Base-by-base conservation (phyloP, 805 yeast species). In the Phaffomyces opuntiae region DNA sequence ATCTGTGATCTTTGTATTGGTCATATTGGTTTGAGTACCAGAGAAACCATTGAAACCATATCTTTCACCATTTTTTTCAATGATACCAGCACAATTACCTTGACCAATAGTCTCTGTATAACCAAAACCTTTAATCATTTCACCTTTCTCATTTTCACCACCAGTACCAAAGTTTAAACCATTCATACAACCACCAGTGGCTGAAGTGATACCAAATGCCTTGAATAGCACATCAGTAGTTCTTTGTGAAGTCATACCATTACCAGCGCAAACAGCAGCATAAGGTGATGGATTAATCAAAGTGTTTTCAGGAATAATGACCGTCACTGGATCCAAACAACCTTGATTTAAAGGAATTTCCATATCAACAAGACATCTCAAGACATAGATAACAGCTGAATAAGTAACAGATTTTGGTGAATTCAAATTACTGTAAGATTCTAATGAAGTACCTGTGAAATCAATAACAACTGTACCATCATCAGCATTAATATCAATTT, bases 61-160 rank as follows among this genome's bases (percentile, higher is more conserved):
- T 31, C 75, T 81, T 89, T 85, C 86, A 26, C 96, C 96, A 54
- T 83, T 68, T 87, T 56, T 66, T 54, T 73, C 75, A 56, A 49
- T 64, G 52, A 52, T 69, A 7, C 76, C 75, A 19, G 80, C 80
- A 48, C 80, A 78, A 36, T 72, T 66, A 25, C 81, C 81, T 37
- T 77, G 78, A 49, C 79, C 77, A 46, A 77, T 74, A 3, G 81
- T 74, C 52, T 77, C 81, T 44, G 73, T 70, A 55, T 72, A 72
- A 5, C 79, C 81, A 56, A 75, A 76, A 9, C 78, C 75, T 73
- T 47, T 57, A 58, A 29, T 70, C 51, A 69, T 36, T 69, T 74
- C 53, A 36, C 76, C 66, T 21, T 66, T 62, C 16, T 48, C 57
- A 21, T 61, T 59, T 44, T 69, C 67, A 42, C 67, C 69, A 43